Base-by-base conservation (phyloP, 2,329 filamentous ascomycete genomes). In the Neofusicoccum sp. region DNA sequence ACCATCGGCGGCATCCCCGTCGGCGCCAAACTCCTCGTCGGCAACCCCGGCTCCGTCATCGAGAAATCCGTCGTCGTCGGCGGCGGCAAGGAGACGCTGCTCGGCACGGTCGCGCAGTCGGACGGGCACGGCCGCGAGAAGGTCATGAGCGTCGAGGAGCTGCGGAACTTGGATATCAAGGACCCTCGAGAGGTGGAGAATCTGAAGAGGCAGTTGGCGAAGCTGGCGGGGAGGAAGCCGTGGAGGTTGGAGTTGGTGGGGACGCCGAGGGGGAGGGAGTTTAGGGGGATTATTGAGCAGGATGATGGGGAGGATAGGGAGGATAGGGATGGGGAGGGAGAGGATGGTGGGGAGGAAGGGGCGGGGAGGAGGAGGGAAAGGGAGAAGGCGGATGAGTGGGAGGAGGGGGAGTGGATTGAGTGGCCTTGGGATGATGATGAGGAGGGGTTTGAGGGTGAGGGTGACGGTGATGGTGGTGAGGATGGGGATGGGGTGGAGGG, bases 161-260 rank as follows among this genome's bases (percentile, higher is more conserved):
- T 96, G 38, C 84, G 86, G 68, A 83, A 85, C 67, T 76, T 90
- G 45, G 85, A 89, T 12, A 78, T 93, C 31, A 54, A 63, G 6
- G 83, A 87, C 58, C 83, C 84, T 0, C 82, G 87, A 48, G 81
- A 87, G 44, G 80, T 96, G 3, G 86, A 93, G 66, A 80, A 86
- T 47, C 79, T 96, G 70, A 84, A 84, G 67, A 82, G 86, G 64
- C 80, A 90, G 69, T 75, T 96, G 61, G 82, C 89, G 70, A 83
- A 86, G 67, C 70, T 89, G 41, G 90, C 90, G 0, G 84, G 86
- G 2, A 86, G 88, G 6, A 84, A 86, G 65, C 86, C 86, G 14
- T 96, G 92, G 91, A 89, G 87, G 68, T 78, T 96, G 62, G 90
- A 95, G 73, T 80, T 95, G 12, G 84, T 95, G 1, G 89, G 95